Percentiles rank a stretch among this genome's conserved stretches.
phyloP scores from a whole-genome alignment of 1,284 basidiomycete species.

The Tilletia setariae region DNA sequence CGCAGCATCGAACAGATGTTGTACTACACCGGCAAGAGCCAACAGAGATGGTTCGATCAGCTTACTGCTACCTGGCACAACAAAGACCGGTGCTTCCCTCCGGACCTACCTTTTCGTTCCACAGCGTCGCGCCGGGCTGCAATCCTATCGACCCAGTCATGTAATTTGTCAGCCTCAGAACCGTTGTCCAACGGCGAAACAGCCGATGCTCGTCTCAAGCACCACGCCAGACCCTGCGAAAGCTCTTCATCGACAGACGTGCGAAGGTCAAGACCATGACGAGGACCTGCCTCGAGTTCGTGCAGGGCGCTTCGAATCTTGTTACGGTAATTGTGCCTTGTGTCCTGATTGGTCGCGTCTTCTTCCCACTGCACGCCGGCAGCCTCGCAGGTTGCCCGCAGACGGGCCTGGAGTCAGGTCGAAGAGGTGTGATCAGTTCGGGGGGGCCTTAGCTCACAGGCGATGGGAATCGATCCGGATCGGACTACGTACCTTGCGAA shows the following conservation, averaged over 20 bases:
- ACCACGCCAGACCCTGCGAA: neutral
- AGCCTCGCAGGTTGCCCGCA: neutral
- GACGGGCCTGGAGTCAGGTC: neutral
- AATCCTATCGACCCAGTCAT: neutral
- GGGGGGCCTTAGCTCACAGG: neutral
- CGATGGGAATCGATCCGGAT: neutral
- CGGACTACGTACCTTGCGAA: neutral
- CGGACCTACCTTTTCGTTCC: neutral
- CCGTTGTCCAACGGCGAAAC: neutral
- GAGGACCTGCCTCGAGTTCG: neutral
- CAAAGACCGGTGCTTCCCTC: neutral
- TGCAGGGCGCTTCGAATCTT: neutral
- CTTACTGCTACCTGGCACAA: too few species aligned
- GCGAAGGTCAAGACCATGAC: neutral
- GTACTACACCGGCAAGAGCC: too few species aligned
- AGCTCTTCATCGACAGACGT: neutral
- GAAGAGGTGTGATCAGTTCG: neutral
- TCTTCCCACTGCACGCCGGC: neutral
- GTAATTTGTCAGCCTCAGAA: neutral
- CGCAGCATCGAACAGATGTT: too few species aligned
- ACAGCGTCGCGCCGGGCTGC: neutral
- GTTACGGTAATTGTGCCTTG: neutral
- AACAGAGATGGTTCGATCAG: too few species aligned
- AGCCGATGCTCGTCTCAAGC: neutral
- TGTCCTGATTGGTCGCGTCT: neutral